These are phyloP conservation scores for Scedosporium dehoogii DNA, from an alignment of 2,329 filamentous ascomycete species.

Conservation along the genomic window DNA sequence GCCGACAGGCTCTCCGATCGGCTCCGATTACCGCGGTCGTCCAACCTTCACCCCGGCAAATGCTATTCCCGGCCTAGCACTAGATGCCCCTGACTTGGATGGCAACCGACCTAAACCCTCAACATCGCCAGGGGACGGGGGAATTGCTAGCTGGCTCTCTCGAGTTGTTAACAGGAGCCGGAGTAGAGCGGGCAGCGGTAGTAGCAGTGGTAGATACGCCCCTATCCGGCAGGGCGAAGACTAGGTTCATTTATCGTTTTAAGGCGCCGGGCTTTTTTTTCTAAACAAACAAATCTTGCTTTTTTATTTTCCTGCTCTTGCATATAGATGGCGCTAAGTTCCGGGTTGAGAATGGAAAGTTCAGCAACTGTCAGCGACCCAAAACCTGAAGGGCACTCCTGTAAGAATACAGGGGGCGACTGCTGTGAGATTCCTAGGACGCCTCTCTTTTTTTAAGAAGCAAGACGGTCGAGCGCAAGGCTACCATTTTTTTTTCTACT, in stretches of 20 bases:
- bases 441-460: background rate
- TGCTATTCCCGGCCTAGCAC: slow-evolving; percentile 70
- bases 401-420: too few relatives aligned
- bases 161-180: slow-evolving; percentile 29
- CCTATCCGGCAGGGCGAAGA: slow-evolving; percentile 32
- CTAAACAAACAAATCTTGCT: background rate
- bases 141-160: slow-evolving; percentile 41
- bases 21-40: slow-evolving; percentile 58
- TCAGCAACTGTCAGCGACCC: background rate
- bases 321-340: slow-evolving; percentile 26
- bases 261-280: background rate
- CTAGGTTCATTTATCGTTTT: background rate
- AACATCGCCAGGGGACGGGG: slow-evolving; percentile 18
- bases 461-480: background rate
- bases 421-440: too few relatives aligned
- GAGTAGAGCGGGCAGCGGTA: slow-evolving; percentile 20
- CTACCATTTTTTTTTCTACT: background rate
- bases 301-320: slow-evolving; percentile 13
- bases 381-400: background rate
- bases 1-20: slow-evolving; percentile 58
- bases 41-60: slow-evolving; percentile 46
- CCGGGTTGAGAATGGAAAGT: background rate
- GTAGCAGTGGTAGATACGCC: slow-evolving; percentile 29
- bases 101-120: slow-evolving; percentile 35
- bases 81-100: slow-evolving; percentile 57